These are phyloP conservation scores for Pyrenophora graminea DNA, from an alignment of 2,329 filamentous ascomycete genomes.

Conservation along the genomic window DNA sequence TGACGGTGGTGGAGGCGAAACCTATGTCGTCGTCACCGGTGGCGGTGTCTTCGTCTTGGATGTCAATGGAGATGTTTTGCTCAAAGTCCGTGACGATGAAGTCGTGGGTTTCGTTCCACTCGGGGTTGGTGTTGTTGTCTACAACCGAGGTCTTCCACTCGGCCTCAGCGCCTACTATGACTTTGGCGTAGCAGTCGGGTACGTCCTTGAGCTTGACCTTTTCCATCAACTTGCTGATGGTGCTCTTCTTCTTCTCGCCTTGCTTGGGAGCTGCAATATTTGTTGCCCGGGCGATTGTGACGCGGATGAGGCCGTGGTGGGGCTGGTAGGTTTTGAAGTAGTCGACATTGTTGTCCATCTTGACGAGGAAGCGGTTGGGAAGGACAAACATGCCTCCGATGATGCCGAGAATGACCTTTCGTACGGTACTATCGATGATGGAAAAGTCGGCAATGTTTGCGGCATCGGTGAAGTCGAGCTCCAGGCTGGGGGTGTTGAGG, in stretches of 20 bases:
- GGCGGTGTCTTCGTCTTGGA: constrained; percentile 52
- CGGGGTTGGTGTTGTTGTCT: constrained; percentile 50
- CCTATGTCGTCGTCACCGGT: constrained; percentile 52
- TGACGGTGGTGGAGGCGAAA: constrained; percentile 48
- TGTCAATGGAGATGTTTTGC: constrained; percentile 49
- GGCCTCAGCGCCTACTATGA: constrained; percentile 50
- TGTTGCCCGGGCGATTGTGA: constrained; percentile 51
- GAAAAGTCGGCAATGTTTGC: constrained; percentile 52
- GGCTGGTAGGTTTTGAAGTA: constrained; percentile 56
- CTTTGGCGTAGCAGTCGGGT: constrained; percentile 55
- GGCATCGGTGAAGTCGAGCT: constrained; percentile 55
- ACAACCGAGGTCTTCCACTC: constrained; percentile 52
- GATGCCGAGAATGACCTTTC: constrained; percentile 52
- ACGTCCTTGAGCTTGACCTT: constrained; percentile 52
- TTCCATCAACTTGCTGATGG: constrained; percentile 45
- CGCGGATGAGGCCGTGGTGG: constrained; percentile 50
- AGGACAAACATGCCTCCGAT: constrained; percentile 54
- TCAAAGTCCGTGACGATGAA: constrained; percentile 54
- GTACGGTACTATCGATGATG: constrained; percentile 51
- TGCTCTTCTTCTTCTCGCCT: constrained; percentile 43
- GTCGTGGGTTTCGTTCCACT: constrained; percentile 56
- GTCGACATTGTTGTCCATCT: constrained; percentile 53
- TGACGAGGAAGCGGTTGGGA: constrained; percentile 56
- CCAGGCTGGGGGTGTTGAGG: constrained; percentile 54
- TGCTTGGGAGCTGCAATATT: constrained; percentile 48